Evolutionary conservation across 257 asterid species (phyloP), one percentile per base, ranked within the genome.

Genomic region (Capsicum chinense): DNA sequence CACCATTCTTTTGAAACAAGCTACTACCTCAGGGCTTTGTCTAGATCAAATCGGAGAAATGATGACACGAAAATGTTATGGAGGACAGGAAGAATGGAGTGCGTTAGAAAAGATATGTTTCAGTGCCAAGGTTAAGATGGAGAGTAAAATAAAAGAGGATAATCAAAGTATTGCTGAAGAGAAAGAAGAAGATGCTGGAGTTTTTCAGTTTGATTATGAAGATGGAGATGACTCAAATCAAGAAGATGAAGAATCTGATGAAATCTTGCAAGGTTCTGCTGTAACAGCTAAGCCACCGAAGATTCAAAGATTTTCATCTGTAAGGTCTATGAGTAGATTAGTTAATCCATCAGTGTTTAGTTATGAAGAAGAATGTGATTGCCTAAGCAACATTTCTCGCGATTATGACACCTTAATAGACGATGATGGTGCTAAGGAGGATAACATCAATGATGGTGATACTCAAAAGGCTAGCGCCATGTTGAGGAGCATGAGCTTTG

Each of bases 21-120:
- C 98, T 26, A 86, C 91, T 1, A 86, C 87, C 13, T 88, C 82
- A 14, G 98, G 97, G 82, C 79, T 96, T 84, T 92, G 98, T 78
- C 94, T 94, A 74, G 93, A 98, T 56, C 98, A 94, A 76, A 95
- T 95, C 66, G 99, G 99, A 17, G 95, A 92, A 48, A 94, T 94
- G 94, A 94, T 96, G 98, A 96, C 97, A 17, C 86, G 99, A 26
- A 93, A 92, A 56, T 91, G 91, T 56, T 84, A 88, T 5, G 92
- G 94, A 58, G 97, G 93, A 52, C 92, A 90, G 57, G 97, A 92
- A 83, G 88, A 88, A 64, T 89, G 92, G 91, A 96, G 99, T 64
- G 88, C 88, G 1, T 86, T 94, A 6, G 98, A 96, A 90, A 89
- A 84, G 80, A 84, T 96, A 54, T 94, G 99, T 88, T 79, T 92